Base-by-base conservation (phyloP, 2,329 filamentous ascomycete species). In the Colletotrichum higginsianum region DNA sequence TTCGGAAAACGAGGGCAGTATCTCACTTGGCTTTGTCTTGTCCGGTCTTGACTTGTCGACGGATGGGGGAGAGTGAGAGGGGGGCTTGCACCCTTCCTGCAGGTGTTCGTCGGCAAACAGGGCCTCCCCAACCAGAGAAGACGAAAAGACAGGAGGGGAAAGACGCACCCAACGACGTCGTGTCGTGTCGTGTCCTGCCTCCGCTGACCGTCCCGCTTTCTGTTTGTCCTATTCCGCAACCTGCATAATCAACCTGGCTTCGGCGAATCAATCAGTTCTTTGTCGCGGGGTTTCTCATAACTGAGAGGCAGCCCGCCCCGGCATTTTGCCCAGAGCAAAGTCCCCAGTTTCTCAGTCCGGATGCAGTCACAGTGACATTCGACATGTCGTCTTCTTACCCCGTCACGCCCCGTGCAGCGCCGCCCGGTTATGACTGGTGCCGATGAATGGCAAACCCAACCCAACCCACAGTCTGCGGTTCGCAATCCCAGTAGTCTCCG, bases 41-140 rank as follows among this genome's bases (percentile, higher is more conserved):
- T 42, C 40, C 46, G 49, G 67, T 60, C 55, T 52, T 53, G 44
- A 40, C 38, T 42, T 55, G 55, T 63, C 62, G 52, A 50, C 49
- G 42, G 50, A 66, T 21, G 2, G 50, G 30, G 50, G 35, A 35
- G 9, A 16, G 16, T 16, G n/a, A 23, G n/a, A 8, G 44, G 7
- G 26, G 40, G 44, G 56, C 42, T 38, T 55, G 62, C 63, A 67
- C 64, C 68, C 68, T 71, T 44, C 46, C n/a, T 71, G 58, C 65
- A 71, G 52, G 50, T 44, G 67, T 61, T 67, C 65, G 9, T 58
- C 57, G 50, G 58, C 57, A 46, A 61, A 47, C 44, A 71, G 23
- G 44, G 46, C 46, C 38, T 26, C 56, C 38, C 35, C 56, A 50
- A 62, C 21, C 35, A 57, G 49, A 16, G 9, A 12, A 35, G 30